Percentiles rank a stretch among this genome's conserved stretches.
Conservation (phyloP, 306 rosid species). For the Quercus engelmannii region DNA sequence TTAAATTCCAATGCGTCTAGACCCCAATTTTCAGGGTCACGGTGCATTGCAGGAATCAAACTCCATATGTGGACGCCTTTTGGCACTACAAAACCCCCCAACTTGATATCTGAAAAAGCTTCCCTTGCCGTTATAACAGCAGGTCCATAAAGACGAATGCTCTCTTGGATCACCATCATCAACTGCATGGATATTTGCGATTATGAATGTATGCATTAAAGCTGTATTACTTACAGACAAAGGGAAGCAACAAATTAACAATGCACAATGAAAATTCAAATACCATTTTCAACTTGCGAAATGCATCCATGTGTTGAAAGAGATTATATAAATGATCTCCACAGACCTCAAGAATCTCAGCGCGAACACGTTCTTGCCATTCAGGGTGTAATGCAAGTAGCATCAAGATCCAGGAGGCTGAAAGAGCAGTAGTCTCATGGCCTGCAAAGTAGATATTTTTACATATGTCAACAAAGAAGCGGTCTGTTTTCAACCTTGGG, state of each 20-base stretch:
- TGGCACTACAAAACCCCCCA: constrained; percentile 26
- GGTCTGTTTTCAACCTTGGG: background rate
- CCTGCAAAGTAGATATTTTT: constrained; percentile 40
- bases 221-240: too few relatives aligned
- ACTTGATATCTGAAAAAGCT: constrained; percentile 19
- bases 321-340: background rate
- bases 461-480: constrained; percentile 27
- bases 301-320: constrained; percentile 12
- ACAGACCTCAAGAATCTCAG: constrained; percentile 23
- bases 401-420: constrained; percentile 27
- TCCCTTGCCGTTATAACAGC: constrained; percentile 17
- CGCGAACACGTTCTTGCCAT: constrained; percentile 33
- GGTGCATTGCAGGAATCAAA: constrained; percentile 14
- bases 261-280: too few relatives aligned
- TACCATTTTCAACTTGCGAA: constrained; percentile 23
- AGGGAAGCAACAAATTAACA: too few relatives aligned
- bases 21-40: constrained; percentile 36
- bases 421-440: constrained; percentile 21
- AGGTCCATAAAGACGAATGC: constrained; percentile 32
- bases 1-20: constrained; percentile 20
- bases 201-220: too few relatives aligned
- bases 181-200: background rate
- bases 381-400: constrained; percentile 25
- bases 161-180: constrained; percentile 45
- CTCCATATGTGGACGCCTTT: constrained; percentile 32